phyloP scores from a whole-genome alignment of 805 yeast genomes.

The Priceomyces melissophilus region DNA sequence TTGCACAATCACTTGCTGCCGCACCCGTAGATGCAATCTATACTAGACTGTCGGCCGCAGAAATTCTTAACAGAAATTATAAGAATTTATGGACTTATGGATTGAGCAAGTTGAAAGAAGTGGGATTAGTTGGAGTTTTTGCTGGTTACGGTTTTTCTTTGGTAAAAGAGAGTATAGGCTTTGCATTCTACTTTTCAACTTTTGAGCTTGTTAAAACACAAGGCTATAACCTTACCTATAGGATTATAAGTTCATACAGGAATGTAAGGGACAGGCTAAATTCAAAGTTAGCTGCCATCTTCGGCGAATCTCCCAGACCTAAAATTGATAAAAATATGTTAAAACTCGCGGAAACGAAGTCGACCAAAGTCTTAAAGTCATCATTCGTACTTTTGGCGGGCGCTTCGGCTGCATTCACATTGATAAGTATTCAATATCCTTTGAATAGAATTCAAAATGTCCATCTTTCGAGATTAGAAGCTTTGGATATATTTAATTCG shows the following conservation, averaged over 20 bases:
- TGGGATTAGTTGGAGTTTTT: conserved; percentile 82
- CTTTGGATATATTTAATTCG: conserved; percentile 61
- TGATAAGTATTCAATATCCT: conserved; percentile 82
- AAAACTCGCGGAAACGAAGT: conserved; percentile 30
- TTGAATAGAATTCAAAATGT: conserved; percentile 73
- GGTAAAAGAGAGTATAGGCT: conserved; percentile 76
- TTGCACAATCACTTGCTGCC: conserved; percentile 83
- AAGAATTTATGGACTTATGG: conserved; percentile 79
- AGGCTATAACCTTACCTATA: conserved; percentile 48
- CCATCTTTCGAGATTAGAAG: conserved; percentile 76
- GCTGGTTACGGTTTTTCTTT: conserved; percentile 83
- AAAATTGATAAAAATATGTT: conserved; percentile 18
- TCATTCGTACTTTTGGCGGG: conserved; percentile 79
- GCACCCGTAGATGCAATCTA: conserved; percentile 92
- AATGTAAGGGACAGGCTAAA: conserved; percentile 30
- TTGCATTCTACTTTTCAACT: conserved; percentile 78
- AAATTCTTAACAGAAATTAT: conserved; percentile 62
- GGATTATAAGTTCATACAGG: conserved; percentile 41
- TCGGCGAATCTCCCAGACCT: conserved; percentile 9
- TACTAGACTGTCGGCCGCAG: conserved; percentile 74
- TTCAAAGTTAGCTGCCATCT: conserved; percentile 9
- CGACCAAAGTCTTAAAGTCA: conserved; percentile 56
- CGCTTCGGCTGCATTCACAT: conserved; percentile 74
- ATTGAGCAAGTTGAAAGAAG: conserved; percentile 57
- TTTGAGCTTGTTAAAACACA: conserved; percentile 78